phyloP scores from a whole-genome alignment of 768 basidiomycete genomes.

The Pholiota microspora region DNA sequence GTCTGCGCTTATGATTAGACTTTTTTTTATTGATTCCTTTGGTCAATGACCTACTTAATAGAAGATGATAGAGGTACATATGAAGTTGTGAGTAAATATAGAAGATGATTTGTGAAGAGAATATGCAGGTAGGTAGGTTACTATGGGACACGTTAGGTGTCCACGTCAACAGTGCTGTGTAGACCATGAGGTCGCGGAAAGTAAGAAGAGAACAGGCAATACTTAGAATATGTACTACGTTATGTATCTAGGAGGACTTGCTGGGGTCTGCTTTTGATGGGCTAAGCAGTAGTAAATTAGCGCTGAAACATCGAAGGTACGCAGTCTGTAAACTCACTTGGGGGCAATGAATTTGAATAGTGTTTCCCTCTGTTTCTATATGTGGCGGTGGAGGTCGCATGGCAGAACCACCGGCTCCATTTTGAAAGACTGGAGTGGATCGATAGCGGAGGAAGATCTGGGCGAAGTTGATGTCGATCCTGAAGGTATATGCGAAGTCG shows the following conservation, averaged over 20 bases:
- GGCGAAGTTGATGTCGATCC: slow-evolving; percentile 11
- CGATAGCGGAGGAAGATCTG: slow-evolving; percentile 1
- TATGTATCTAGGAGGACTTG: neutral
- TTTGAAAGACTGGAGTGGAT: neutral
- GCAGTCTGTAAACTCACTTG: neutral
- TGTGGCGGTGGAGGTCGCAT: too few species aligned
- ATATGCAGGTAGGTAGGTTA: neutral
- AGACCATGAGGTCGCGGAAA: neutral
- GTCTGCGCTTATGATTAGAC: too few species aligned
- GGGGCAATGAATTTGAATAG: neutral
- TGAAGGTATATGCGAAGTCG: slow-evolving; percentile 7
- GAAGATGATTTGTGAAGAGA: neutral
- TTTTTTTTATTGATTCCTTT: too few species aligned
- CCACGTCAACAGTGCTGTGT: neutral
- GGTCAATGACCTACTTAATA: too few species aligned
- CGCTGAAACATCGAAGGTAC: neutral
- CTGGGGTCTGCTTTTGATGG: neutral
- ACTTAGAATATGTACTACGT: neutral
- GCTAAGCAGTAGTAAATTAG: neutral
- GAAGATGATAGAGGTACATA: neutral
- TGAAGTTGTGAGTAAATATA: neutral
- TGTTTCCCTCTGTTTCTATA: too few species aligned
- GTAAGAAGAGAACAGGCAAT: neutral
- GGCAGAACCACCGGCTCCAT: neutral
- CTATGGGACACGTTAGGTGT: neutral